phyloP scores from a whole-genome alignment of 2,329 filamentous ascomycete genomes.

The Aspergillus fumigatiaffinis region DNA sequence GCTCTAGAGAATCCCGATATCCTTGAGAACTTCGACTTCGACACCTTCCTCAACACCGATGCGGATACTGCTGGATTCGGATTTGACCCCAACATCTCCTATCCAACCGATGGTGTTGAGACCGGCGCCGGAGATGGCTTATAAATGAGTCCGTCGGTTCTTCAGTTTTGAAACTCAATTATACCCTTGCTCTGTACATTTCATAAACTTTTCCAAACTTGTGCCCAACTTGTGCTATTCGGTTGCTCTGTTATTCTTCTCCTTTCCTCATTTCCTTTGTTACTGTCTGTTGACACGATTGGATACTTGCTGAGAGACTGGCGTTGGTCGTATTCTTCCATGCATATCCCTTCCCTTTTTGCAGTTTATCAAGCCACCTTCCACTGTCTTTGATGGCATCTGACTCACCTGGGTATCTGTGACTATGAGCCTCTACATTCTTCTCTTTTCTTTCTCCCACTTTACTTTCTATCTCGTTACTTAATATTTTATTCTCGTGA shows the following conservation, averaged over 20 bases:
- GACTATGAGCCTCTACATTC: slow-evolving; percentile 9
- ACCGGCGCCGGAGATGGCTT: slow-evolving; percentile 37
- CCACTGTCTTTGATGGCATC: not conserved
- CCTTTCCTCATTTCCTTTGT: slow-evolving; percentile 14
- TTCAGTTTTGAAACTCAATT: slow-evolving; percentile 32
- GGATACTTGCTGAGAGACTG: slow-evolving; percentile 30
- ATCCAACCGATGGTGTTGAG: slow-evolving; percentile 41
- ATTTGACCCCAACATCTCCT: slow-evolving; percentile 40
- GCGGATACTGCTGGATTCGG: slow-evolving; percentile 39
- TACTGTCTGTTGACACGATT: slow-evolving; percentile 21
- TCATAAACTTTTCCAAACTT: slow-evolving; percentile 16
- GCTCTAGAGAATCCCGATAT: slow-evolving; percentile 45
- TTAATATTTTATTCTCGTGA: slow-evolving; percentile 19
- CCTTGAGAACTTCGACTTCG: slow-evolving; percentile 60
- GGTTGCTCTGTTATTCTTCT: slow-evolving; percentile 17
- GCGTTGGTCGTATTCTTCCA: slow-evolving; percentile 34
- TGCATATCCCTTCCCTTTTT: slow-evolving; percentile 21
- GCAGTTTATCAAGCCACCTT: not conserved
- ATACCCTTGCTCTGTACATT: slow-evolving; percentile 40
- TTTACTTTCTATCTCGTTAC: slow-evolving; percentile 20
- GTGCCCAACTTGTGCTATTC: slow-evolving; percentile 14
- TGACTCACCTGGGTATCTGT: slow-evolving; percentile 2
- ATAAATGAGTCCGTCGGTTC: slow-evolving; percentile 33
- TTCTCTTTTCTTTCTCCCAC: slow-evolving; percentile 19
- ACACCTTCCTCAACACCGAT: slow-evolving; percentile 61